These are phyloP conservation scores for Arthroderma sp. DNA, from an alignment of 2,329 filamentous ascomycete species.

Conservation along the genomic window DNA sequence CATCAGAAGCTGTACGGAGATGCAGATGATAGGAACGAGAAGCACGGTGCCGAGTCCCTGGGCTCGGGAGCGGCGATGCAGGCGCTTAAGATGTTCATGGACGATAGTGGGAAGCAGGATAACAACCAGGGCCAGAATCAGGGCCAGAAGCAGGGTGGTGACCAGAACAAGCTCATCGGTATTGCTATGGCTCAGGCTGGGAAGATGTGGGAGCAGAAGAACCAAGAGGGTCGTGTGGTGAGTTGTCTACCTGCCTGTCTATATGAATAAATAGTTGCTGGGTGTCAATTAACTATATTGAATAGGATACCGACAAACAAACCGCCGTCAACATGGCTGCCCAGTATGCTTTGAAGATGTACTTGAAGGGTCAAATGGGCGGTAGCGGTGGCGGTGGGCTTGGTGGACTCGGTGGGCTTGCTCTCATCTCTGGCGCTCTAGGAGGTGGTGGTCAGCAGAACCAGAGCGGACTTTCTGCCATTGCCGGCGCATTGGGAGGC, in stretches of 20 bases:
- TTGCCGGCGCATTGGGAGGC: neutral
- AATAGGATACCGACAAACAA: slow-evolving; percentile 59
- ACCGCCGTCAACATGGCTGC: slow-evolving; percentile 65
- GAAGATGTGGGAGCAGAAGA: slow-evolving; percentile 58
- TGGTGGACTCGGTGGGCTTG: slow-evolving; percentile 34
- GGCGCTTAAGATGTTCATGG: slow-evolving; percentile 66
- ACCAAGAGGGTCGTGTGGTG: slow-evolving; percentile 43
- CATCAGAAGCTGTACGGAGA: slow-evolving; percentile 65
- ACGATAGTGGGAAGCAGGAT: slow-evolving; percentile 31
- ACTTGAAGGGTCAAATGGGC: slow-evolving; percentile 61
- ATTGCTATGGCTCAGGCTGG: slow-evolving; percentile 80
- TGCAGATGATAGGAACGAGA: slow-evolving; percentile 35
- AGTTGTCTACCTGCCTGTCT: slow-evolving; percentile 1
- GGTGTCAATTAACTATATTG: slow-evolving; percentile 14
- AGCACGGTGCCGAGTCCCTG: slow-evolving; percentile 37
- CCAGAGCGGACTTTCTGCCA: neutral
- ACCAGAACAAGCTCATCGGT: slow-evolving; percentile 69
- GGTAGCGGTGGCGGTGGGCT: slow-evolving; percentile 38
- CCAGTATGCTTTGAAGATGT: slow-evolving; percentile 84
- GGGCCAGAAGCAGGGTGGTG: slow-evolving; percentile 25
- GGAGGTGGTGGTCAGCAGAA: slow-evolving; percentile 3
- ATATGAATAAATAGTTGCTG: neutral
- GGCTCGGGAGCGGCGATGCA: slow-evolving; percentile 37
- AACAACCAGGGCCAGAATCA: slow-evolving; percentile 21
- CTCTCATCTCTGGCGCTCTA: slow-evolving; percentile 42